Percentiles rank a stretch among this genome's conserved stretches.
Evolutionary conservation across 768 basidiomycete genomes (phyloP).

Genomic region (Tylopilus rubrobrunneus): DNA sequence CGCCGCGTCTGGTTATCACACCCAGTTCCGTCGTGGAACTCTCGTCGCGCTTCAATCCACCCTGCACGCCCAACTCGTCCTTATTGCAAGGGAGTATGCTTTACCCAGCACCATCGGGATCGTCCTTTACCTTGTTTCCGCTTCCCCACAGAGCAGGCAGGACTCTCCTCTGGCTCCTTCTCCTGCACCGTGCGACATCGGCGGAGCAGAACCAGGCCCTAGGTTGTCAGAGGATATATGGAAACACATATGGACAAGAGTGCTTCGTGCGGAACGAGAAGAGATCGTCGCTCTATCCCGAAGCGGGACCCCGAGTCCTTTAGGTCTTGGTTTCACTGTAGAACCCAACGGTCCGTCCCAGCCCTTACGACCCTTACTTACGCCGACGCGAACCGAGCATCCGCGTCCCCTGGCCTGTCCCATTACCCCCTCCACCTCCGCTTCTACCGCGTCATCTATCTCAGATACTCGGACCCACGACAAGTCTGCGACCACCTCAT

Average conservation of each 20-base stretch:
- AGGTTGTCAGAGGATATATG: conserved; percentile 84
- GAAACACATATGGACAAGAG: conserved; percentile 80
- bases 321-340: conserved; percentile 43
- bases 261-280: conserved; percentile 58
- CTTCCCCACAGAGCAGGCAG: conserved; percentile 23
- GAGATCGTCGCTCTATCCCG: conserved; percentile 31
- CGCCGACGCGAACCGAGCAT: conserved; percentile 39
- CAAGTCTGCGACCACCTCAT: conserved; percentile 48
- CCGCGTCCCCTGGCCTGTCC: conserved; percentile 32
- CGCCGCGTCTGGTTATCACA: conserved; percentile 70
- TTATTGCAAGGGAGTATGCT: conserved; percentile 92
- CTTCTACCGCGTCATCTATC: conserved; percentile 48
- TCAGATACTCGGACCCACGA: conserved; percentile 46
- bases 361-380: conserved; percentile 44
- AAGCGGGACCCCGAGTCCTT: conserved; percentile 36
- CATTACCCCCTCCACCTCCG: conserved; percentile 38
- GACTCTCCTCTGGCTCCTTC: conserved; percentile 17
- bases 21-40: conserved; percentile 79
- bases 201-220: conserved; percentile 63
- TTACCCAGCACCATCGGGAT: conserved; percentile 83
- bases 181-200: conserved; percentile 24
- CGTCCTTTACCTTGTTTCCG: conserved; percentile 71
- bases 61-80: conserved; percentile 74
- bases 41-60: conserved; percentile 83
- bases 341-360: conserved; percentile 31